phyloP scores from a whole-genome alignment of 257 asterid species.

The Petunia axillaris region DNA sequence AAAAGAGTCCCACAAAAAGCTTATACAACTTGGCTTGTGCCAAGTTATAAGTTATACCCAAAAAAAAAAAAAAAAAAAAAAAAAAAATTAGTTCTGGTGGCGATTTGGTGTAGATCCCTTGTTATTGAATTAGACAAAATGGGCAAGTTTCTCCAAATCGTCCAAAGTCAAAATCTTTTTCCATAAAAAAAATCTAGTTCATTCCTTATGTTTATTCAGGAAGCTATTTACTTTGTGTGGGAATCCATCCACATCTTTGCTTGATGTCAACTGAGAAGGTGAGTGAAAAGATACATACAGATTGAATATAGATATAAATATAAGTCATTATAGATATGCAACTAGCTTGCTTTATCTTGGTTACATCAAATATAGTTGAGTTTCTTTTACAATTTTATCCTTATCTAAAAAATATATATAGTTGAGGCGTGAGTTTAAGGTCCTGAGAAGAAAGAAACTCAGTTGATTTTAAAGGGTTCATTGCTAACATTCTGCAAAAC shows the following conservation, averaged over 20 bases:
- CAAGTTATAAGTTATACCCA: no score
- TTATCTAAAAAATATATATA: no score
- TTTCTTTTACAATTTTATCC: no score
- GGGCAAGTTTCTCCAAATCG: slow-evolving; percentile 45
- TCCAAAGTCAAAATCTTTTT: neutral
- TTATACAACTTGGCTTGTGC: no score
- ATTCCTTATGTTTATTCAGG: neutral
- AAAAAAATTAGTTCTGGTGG: no score
- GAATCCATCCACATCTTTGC: neutral
- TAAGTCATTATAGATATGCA: neutral
- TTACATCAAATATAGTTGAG: neutral
- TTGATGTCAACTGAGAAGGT: neutral
- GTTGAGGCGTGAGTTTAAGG: neutral
- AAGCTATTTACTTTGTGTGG: neutral
- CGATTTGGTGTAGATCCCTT: slow-evolving; percentile 73
- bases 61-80: no score
- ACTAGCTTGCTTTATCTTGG: neutral
- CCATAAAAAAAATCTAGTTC: neutral
- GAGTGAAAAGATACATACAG: neutral
- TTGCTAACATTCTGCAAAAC: no score
- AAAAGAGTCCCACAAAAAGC: no score
- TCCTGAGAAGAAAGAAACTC: neutral
- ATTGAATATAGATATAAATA: no score
- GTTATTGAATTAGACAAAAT: slow-evolving; percentile 78
- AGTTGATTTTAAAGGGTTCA: no score